These are phyloP conservation scores for Coemansia pectinata DNA, from an alignment of 192 early-diverging fungal species.

Conservation along the genomic window DNA sequence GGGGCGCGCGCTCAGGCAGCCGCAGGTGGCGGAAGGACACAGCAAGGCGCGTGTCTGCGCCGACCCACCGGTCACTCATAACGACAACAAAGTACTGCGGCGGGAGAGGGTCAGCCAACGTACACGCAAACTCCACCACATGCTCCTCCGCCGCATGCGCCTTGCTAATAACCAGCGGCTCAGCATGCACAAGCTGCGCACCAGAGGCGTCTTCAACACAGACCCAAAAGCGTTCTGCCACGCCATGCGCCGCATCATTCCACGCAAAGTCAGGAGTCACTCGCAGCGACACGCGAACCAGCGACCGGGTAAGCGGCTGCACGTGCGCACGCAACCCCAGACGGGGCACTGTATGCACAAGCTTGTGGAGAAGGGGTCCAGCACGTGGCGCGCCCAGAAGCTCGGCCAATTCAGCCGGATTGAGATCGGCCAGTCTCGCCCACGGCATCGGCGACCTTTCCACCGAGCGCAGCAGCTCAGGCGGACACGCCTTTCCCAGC, in stretches of 20 bases:
- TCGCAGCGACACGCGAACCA: conserved; percentile 88
- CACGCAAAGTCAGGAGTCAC: conserved; percentile 94
- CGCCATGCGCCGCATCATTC: conserved; percentile 85
- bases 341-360: conserved; percentile 92
- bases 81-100: conserved; percentile 96
- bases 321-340: conserved; percentile 88
- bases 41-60: conserved; percentile 86
- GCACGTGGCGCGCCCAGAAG: conserved; percentile 80
- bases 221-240: conserved; percentile 91
- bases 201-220: conserved; percentile 93
- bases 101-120: conserved; percentile 88
- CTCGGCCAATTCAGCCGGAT: conserved; percentile 91
- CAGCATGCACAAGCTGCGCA: conserved; percentile 84
- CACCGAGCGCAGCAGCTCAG: conserved; percentile 80
- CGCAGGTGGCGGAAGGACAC: conserved; percentile 93
- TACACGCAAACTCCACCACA: conserved; percentile 84
- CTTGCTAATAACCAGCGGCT: conserved; percentile 88
- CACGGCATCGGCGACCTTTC: conserved; percentile 95
- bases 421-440: conserved; percentile 93
- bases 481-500: conserved; percentile 66
- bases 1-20: conserved; percentile 88
- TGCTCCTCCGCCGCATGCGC: conserved; percentile 85
- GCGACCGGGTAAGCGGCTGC: conserved; percentile 89
- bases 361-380: conserved; percentile 88
- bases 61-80: conserved; percentile 95